Evolutionary conservation across 2,329 filamentous ascomycete genomes (phyloP).

Genomic region (Colletotrichum caudatum): DNA sequence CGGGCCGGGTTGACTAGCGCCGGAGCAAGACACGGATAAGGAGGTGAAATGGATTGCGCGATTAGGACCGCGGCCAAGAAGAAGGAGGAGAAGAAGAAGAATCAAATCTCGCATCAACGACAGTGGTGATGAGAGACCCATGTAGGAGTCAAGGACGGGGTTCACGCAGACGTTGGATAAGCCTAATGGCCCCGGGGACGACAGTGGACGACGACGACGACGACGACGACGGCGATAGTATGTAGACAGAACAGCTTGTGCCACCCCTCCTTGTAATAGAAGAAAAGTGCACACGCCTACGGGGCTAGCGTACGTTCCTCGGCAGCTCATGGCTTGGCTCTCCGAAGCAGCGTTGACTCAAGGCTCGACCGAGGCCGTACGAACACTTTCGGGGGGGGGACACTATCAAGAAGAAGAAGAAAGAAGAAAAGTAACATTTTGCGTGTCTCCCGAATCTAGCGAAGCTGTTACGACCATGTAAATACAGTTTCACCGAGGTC

Average conservation of each 20-base stretch:
- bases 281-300: conserved; percentile 29
- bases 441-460: neutral
- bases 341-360: neutral
- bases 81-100: neutral
- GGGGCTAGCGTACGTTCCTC: conserved; percentile 6
- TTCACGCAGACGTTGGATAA: neutral
- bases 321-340: neutral
- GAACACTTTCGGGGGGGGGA: neutral
- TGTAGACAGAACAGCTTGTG: conserved; percentile 55
- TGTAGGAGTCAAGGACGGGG: neutral
- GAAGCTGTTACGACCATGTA: neutral
- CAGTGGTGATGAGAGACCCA: neutral
- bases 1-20: neutral
- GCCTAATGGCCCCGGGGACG: neutral
- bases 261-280: conserved; percentile 54
- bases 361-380: neutral
- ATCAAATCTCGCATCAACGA: neutral
- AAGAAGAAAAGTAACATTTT: neutral
- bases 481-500: no score
- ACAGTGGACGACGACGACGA: neutral
- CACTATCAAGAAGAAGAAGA: neutral
- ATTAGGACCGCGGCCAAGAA: neutral
- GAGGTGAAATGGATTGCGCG: neutral
- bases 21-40: no score
- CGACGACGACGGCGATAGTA: neutral